Evolutionary conservation across 805 yeast species (phyloP), one percentile per base, ranked within the genome.

Genomic region (Candida sakaeoensis): DNA sequence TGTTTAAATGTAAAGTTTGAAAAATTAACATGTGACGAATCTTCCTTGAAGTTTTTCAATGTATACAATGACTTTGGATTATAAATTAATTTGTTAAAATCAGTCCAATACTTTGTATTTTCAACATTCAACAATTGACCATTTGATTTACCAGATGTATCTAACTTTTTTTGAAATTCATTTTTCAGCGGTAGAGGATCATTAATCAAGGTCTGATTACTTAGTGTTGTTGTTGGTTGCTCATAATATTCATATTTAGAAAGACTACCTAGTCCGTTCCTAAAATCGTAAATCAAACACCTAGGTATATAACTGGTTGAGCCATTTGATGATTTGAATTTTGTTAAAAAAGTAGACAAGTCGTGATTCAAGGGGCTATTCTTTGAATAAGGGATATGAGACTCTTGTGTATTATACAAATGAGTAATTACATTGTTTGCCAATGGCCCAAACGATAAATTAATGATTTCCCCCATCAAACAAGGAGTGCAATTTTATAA

Each of bases 371-470:
- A 74, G 44, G 72, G 75, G 3, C 71, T 60, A 3, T 56, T 51
- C 26, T 55, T 54, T n/a, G 58, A 57, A 53, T 74, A 83, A 22
- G 78, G 80, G 32, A 83, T 70, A 52, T 77, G 80, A 8, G 76
- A 60, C 41, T 87, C 95, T 57, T 88, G 95, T 9, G 75, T 60
- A 53, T 93, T 91, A 67, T 80, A 86, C 54, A 86, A 82, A 51
- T 87, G 96, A 0, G 95, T 75, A 2, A 76, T 58, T n/a, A 86
- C 57, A 56, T 85, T 91, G 50, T 86, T 86, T 0, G 96, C 74
- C 15, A 69, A 54, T 8, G 85, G 90, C 0, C 95, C 85, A 4
- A 79, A 64, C 3, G 95, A 81, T 0, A 89, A 46, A 9, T 79
- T 83, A n/a, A 91, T 57, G 0, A 85, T 65, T 52, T 90, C 96